phyloP scores from a whole-genome alignment of 2,329 filamentous ascomycete species.

The Dryadomyces sulphureus region DNA sequence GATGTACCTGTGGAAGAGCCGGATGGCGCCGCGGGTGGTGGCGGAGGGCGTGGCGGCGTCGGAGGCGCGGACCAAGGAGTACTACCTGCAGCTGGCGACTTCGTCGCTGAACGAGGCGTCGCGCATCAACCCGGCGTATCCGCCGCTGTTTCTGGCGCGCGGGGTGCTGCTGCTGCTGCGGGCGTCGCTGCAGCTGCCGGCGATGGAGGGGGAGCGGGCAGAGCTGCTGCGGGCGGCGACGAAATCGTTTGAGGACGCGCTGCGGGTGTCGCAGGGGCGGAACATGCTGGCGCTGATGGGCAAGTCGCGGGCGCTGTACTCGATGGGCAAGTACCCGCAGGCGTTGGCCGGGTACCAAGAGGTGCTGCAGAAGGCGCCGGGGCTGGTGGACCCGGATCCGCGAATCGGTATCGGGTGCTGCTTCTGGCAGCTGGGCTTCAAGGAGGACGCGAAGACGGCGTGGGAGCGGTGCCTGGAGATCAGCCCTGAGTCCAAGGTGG shows the following conservation, averaged over 20 bases:
- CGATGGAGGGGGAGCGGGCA: slow-evolving; percentile 55
- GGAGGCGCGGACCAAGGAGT: slow-evolving; percentile 81
- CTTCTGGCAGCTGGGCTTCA: slow-evolving; percentile 91
- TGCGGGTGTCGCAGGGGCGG: slow-evolving; percentile 66
- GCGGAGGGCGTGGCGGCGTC: slow-evolving; percentile 48
- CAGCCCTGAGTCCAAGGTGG: slow-evolving; percentile 69
- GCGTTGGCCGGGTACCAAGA: slow-evolving; percentile 77
- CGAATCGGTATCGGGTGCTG: slow-evolving; percentile 93
- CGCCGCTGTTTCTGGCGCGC: slow-evolving; percentile 78
- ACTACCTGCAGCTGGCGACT: slow-evolving; percentile 83
- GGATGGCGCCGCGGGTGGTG: slow-evolving; percentile 53
- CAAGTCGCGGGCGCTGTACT: slow-evolving; percentile 74
- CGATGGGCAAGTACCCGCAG: slow-evolving; percentile 72
- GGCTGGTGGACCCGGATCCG: slow-evolving; percentile 83
- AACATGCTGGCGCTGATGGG: slow-evolving; percentile 91
- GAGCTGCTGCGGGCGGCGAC: slow-evolving; percentile 74
- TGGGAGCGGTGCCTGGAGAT: slow-evolving; percentile 83
- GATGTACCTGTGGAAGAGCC: slow-evolving; percentile 81
- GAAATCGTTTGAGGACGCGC: slow-evolving; percentile 90
- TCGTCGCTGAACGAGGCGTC: slow-evolving; percentile 89
- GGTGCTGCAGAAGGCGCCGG: slow-evolving; percentile 71
- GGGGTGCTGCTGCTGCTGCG: slow-evolving; percentile 80
- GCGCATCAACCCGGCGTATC: slow-evolving; percentile 81
- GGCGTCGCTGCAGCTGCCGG: slow-evolving; percentile 66
- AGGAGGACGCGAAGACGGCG: slow-evolving; percentile 76